Percentiles rank a stretch among this genome's conserved stretches.
These are phyloP conservation scores for Ogataea saltuana DNA, from an alignment of 805 yeast genomes.

Conservation along the genomic window DNA sequence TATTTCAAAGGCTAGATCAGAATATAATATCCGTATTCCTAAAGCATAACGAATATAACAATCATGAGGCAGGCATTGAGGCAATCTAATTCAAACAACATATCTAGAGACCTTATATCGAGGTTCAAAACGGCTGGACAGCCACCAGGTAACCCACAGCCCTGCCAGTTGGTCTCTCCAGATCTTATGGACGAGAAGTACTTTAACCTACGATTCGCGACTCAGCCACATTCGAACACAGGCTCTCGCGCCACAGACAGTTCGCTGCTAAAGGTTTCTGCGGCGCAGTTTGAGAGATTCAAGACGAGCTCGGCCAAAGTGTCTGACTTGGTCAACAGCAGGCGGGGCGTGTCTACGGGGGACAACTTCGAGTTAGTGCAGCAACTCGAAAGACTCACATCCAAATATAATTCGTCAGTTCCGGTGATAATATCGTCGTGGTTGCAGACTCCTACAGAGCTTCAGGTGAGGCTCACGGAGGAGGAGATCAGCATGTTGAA, in stretches of 20 bases:
- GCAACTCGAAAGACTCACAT: constrained; percentile 23
- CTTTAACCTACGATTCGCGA: constrained; percentile 8
- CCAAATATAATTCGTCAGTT: constrained; percentile 27
- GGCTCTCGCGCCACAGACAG: background rate
- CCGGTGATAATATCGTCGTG: constrained; percentile 27
- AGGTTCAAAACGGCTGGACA: no score
- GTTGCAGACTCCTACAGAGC: constrained; percentile 9
- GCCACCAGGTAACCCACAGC: no score
- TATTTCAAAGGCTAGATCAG: background rate
- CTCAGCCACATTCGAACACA: background rate
- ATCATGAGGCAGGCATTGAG: constrained; percentile 22
- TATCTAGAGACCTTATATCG: constrained; percentile 15
- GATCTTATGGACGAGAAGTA: constrained; percentile 20
- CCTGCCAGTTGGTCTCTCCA: constrained; percentile 13
- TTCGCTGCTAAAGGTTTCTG: constrained; percentile 13
- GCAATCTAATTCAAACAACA: constrained; percentile 9
- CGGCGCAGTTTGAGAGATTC: constrained; percentile 29
- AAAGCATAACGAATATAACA: background rate
- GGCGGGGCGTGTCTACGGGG: background rate
- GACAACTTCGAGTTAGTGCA: constrained; percentile 22
- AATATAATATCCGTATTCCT: no score
- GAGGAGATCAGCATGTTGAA: constrained; percentile 21
- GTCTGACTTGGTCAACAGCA: constrained; percentile 13
- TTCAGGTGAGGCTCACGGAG: constrained; percentile 15
- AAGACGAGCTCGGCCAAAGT: constrained; percentile 20